Evolutionary conservation across 2,329 filamentous ascomycete genomes (phyloP).

Genomic region (Phialophora tarda): DNA sequence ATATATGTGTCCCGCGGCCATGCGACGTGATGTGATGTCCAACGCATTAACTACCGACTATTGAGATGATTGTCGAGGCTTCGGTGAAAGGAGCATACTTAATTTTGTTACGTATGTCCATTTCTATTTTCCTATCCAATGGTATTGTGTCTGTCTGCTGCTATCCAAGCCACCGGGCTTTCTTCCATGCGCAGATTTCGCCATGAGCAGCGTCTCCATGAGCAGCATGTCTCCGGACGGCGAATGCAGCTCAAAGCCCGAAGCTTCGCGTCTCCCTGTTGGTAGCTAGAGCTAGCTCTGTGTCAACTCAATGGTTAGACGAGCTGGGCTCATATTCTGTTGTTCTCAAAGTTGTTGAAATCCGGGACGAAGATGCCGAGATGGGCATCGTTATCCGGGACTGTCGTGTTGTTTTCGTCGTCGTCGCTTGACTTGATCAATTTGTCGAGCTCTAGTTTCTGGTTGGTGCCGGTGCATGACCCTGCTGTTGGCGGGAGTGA

Average conservation of each 20-base stretch:
- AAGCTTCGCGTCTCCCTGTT: not conserved
- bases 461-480: not conserved
- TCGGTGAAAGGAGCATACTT: no score
- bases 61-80: no score
- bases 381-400: not conserved
- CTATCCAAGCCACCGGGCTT: no score
- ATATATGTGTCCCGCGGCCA: no score
- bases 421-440: not conserved
- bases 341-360: not conserved
- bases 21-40: no score
- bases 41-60: no score
- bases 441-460: not conserved
- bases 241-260: not conserved
- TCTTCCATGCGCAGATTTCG: no score
- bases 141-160: no score
- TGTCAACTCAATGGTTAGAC: not conserved
- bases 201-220: no score
- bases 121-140: no score
- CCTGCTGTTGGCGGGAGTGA: not conserved
- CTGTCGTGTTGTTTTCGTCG: not conserved
- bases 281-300: not conserved
- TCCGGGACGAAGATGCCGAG: not conserved
- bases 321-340: not conserved
- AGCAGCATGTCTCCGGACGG: no score
- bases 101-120: no score